A percentile compares a stretch with the other conserved stretches of the same genome.
phyloP scores from a whole-genome alignment of 2,329 filamentous ascomycete species.

The Bipolaris sorokiniana region DNA sequence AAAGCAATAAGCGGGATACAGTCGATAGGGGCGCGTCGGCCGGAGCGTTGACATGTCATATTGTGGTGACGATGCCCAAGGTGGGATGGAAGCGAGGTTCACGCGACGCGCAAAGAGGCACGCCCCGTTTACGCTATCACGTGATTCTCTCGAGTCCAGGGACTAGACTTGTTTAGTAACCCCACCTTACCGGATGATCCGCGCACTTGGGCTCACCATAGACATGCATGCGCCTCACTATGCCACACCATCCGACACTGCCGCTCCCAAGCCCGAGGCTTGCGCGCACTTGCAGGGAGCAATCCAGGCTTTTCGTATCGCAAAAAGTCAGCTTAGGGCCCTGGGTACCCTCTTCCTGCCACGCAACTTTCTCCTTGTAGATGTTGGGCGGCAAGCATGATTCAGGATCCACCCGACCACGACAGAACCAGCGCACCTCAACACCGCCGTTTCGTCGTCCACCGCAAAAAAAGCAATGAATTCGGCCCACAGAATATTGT shows the following conservation, averaged over 20 bases:
- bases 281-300: conserved; percentile 20
- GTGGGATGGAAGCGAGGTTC: conserved; percentile 9
- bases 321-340: conserved; percentile 10
- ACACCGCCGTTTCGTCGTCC: conserved; percentile 28
- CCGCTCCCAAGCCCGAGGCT: conserved; percentile 30
- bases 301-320: conserved; percentile 33
- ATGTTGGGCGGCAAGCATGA: conserved; percentile 18
- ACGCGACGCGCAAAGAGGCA: conserved; percentile 25
- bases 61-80: conserved; percentile 27
- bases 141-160: not conserved
- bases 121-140: conserved; percentile 18
- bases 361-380: conserved; percentile 14
- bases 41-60: conserved; percentile 41
- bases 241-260: conserved; percentile 33
- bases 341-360: conserved; percentile 17
- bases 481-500: conserved; percentile 7
- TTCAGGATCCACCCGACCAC: conserved; percentile 24
- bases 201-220: conserved; percentile 25
- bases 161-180: conserved; percentile 1
- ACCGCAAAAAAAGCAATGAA: conserved; percentile 19
- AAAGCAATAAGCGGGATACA: conserved; percentile 67
- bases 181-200: conserved; percentile 23
- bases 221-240: conserved; percentile 23
- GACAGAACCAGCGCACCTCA: conserved; percentile 29
- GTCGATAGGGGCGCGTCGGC: conserved; percentile 32